Evolutionary conservation across 192 early-diverging fungal genomes (phyloP), one percentile per base, ranked within the genome.

Genomic region (Coemansia sp.): DNA sequence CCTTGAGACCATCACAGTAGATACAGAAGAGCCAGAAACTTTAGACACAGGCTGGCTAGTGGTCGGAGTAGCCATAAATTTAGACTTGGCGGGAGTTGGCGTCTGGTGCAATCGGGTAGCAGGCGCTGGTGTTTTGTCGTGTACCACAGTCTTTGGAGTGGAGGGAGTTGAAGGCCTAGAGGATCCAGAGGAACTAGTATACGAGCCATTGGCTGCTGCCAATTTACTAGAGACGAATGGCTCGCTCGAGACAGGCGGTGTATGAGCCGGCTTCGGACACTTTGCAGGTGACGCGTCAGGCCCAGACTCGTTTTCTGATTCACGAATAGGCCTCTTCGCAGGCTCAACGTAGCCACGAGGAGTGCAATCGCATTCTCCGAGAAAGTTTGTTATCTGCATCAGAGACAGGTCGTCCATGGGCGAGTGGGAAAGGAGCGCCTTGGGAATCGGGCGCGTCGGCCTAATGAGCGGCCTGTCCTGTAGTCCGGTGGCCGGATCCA

Each of bases 351-450:
- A 36, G 55, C 31, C 5, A n/a, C 55, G 55, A 58, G 55, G 10
- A 17, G 55, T 17, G 55, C 55, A 58, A 32, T 17, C 29, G 29
- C 55, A 60, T 15, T 55, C 46, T 2, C 50, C 39, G 5, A 68
- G 37, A 45, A 42, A 58, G 23, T 11, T 41, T 8, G 58, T 45
- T 14, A 68, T 68, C 21, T 68, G 55, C 41, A 6, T 12, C 41
- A 51, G 39, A 6, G 12, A 38, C 19, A 68, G 19, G 55, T 58
- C 25, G 39, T 60, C 66, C 32, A 68, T 45, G 11, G 53, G 12
- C 29, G 66, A 58, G 39, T 68, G 60, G 0, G 36, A 19, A 27
- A 37, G 31, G 27, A n/a, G 57, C 14, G 58, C 14, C 8, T 44
- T 60, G 23, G 55, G 27, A 5, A 51, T 44, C 19, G 57, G 66